These are phyloP conservation scores for Macrolepiota fuliginosa DNA, from an alignment of 768 basidiomycete species.

Conservation along the genomic window DNA sequence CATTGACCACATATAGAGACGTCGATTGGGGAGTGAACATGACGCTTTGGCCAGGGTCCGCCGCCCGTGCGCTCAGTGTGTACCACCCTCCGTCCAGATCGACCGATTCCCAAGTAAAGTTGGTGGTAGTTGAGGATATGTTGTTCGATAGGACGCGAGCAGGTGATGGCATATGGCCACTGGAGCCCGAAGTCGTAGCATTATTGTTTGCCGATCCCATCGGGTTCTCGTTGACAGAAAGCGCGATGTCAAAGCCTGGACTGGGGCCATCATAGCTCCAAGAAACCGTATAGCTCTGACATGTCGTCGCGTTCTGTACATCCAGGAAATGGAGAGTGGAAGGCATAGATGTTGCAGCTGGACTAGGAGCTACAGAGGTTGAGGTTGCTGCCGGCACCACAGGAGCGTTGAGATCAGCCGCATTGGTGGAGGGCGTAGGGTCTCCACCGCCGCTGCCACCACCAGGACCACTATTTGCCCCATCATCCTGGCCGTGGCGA, in stretches of 20 bases:
- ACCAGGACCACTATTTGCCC: not conserved
- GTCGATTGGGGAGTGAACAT: slow-evolving; percentile 18
- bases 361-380: not conserved
- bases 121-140: slow-evolving; percentile 20
- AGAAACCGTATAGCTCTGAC: slow-evolving; percentile 21
- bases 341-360: not conserved
- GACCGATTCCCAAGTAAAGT: slow-evolving; percentile 27
- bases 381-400: not conserved
- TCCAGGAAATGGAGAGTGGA: slow-evolving; percentile 21
- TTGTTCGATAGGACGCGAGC: slow-evolving; percentile 24
- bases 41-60: slow-evolving; percentile 23
- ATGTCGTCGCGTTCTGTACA: slow-evolving; percentile 27
- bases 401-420: not conserved
- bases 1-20: slow-evolving; percentile 28
- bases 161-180: slow-evolving; percentile 7
- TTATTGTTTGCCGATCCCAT: not conserved
- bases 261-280: slow-evolving; percentile 21
- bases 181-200: slow-evolving; percentile 14
- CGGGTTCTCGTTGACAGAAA: slow-evolving; percentile 15
- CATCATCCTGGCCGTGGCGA: not conserved
- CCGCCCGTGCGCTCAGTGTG: slow-evolving; percentile 1
- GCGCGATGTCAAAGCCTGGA: slow-evolving; percentile 16
- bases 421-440: not conserved
- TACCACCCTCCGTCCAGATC: slow-evolving; percentile 34
- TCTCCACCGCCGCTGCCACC: not conserved